Evolutionary conservation across 2,329 filamentous ascomycete genomes (phyloP).

Genomic region (Raffaelea arxii): DNA sequence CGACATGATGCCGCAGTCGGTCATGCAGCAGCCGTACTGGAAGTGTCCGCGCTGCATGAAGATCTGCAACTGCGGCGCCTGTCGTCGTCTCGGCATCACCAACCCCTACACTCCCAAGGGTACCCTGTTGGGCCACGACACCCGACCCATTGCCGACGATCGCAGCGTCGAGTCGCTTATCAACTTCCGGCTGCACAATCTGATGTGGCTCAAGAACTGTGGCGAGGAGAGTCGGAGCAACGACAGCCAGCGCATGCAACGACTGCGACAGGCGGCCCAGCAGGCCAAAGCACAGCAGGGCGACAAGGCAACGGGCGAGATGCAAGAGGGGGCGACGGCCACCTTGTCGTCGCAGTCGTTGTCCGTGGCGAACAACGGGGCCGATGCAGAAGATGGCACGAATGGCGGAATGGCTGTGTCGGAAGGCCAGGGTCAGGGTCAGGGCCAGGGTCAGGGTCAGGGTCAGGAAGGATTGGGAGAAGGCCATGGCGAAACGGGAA

Average conservation of each 20-base stretch:
- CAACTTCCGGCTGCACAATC: slow-evolving; percentile 82
- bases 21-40: slow-evolving; percentile 77
- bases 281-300: slow-evolving; percentile 43
- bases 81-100: slow-evolving; percentile 57
- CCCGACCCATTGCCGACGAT: slow-evolving; percentile 78
- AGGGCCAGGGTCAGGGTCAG: too few relatives aligned
- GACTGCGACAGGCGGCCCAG: slow-evolving; percentile 45
- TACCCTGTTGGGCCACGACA: slow-evolving; percentile 84
- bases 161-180: slow-evolving; percentile 85
- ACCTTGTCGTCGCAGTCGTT: neutral
- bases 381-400: too few relatives aligned
- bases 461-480: too few relatives aligned
- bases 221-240: slow-evolving; percentile 49
- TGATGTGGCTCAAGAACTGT: slow-evolving; percentile 63
- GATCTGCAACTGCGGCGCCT: slow-evolving; percentile 80
- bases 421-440: too few relatives aligned
- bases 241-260: slow-evolving; percentile 47
- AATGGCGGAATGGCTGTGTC: too few relatives aligned
- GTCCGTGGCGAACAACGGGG: neutral
- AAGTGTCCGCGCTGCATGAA: slow-evolving; percentile 77
- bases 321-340: too few relatives aligned
- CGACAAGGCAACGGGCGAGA: slow-evolving; percentile 6
- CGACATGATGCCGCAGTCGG: slow-evolving; percentile 74
- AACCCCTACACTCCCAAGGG: slow-evolving; percentile 77
- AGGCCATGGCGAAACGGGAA: too few relatives aligned